Conservation (phyloP, 139 green algal species). For the Spirogloea muscicola region DNA sequence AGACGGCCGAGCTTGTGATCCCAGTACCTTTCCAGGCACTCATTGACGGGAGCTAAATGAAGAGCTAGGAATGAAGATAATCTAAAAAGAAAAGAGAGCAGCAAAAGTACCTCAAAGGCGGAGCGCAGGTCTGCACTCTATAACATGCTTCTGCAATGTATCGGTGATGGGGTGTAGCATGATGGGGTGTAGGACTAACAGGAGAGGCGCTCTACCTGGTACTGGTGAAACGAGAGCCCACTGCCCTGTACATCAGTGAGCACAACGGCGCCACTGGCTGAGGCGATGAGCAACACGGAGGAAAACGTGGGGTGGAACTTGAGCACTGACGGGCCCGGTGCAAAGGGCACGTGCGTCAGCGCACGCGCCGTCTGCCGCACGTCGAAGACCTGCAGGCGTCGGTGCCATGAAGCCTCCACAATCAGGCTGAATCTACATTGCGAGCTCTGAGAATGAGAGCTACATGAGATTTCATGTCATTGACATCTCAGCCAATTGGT, state of each 20-base stretch:
- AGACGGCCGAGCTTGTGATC: background rate
- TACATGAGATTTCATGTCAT: background rate
- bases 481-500: background rate
- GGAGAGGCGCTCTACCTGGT: slow-evolving; percentile 51
- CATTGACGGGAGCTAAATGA: background rate
- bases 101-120: background rate
- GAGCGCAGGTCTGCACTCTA: background rate
- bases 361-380: slow-evolving; percentile 17
- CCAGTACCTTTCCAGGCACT: background rate
- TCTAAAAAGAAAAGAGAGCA: background rate
- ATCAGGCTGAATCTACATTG: background rate
- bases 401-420: background rate
- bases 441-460: background rate
- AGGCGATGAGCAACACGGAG: slow-evolving; percentile 62
- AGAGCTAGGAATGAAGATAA: background rate
- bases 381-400: slow-evolving; percentile 40
- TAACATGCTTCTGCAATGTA: too few relatives aligned
- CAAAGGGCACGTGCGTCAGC: slow-evolving; percentile 34
- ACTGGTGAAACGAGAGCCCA: slow-evolving; percentile 22
- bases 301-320: slow-evolving; percentile 58
- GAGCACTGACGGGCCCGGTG: slow-evolving; percentile 24
- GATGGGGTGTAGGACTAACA: background rate
- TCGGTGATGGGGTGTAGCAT: too few relatives aligned
- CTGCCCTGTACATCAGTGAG: slow-evolving; percentile 58
- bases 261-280: slow-evolving; percentile 57